phyloP scores from a whole-genome alignment of 2,329 filamentous ascomycete genomes.

The Beauveria rudraprayagi region DNA sequence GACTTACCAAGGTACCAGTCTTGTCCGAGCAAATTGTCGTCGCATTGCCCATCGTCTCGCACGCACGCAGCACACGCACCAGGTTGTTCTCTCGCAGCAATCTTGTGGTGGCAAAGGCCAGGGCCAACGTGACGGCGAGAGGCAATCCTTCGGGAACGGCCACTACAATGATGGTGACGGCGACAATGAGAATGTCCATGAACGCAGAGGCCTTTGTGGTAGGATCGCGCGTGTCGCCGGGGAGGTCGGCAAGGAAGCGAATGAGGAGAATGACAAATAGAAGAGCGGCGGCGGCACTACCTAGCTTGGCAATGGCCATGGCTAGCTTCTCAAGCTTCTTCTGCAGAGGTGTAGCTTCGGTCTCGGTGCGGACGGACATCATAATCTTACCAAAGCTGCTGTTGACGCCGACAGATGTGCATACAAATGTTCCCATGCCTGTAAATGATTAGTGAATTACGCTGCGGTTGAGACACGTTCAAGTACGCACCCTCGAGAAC shows the following conservation, averaged over 20 bases:
- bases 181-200: constrained; percentile 56
- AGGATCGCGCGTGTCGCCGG: constrained; percentile 37
- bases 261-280: constrained; percentile 73
- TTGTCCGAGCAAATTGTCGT: constrained; percentile 68
- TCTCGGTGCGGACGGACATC: constrained; percentile 45
- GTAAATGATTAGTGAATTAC: not conserved
- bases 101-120: constrained; percentile 61
- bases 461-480: not conserved
- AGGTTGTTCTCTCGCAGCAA: constrained; percentile 66
- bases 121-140: constrained; percentile 57
- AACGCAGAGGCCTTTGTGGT: constrained; percentile 51
- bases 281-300: constrained; percentile 59
- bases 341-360: constrained; percentile 46
- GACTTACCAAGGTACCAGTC: constrained; percentile 25
- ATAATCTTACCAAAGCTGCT: constrained; percentile 47
- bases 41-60: constrained; percentile 66
- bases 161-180: constrained; percentile 59
- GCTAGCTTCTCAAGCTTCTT: constrained; percentile 38
- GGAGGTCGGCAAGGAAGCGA: constrained; percentile 61
- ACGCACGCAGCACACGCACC: constrained; percentile 58
- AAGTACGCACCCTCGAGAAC: constrained; percentile 37
- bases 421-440: constrained; percentile 45
- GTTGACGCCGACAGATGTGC: constrained; percentile 48
- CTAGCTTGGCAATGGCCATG: constrained; percentile 30
- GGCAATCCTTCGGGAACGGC: constrained; percentile 60